A percentile compares a stretch with the other conserved stretches of the same genome.
Evolutionary conservation across 768 basidiomycete genomes (phyloP).

Genomic region (Lactarius trivialis): DNA sequence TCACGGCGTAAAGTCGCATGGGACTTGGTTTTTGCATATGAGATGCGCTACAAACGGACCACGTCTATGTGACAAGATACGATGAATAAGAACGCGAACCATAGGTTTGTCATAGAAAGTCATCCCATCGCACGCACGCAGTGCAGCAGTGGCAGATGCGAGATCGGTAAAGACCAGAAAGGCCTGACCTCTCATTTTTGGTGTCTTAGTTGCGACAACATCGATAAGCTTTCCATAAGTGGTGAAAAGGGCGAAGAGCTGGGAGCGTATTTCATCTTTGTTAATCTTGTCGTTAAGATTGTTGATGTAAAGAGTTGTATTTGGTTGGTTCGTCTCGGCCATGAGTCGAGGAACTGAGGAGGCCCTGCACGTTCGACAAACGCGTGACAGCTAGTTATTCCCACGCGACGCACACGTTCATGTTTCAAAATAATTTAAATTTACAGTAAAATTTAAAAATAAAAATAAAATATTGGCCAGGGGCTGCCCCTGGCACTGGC

Average conservation of each 20-base stretch:
- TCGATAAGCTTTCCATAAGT: conserved; percentile 93
- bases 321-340: conserved; percentile 59
- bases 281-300: conserved; percentile 91
- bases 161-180: conserved; percentile 95
- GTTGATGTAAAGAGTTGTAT: conserved; percentile 84
- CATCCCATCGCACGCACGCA: conserved; percentile 92
- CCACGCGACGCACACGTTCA: conserved; percentile 4
- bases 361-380: conserved; percentile 14
- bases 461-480: neutral
- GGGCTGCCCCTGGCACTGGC: neutral
- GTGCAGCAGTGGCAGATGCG: conserved; percentile 81
- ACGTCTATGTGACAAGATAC: conserved; percentile 17
- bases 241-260: conserved; percentile 84
- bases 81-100: conserved; percentile 43
- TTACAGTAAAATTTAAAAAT: neutral
- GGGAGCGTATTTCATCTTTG: conserved; percentile 79
- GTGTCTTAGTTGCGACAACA: conserved; percentile 80
- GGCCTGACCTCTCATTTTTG: conserved; percentile 88
- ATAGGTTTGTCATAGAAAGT: conserved; percentile 88
- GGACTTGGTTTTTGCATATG: conserved; percentile 86
- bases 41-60: conserved; percentile 58
- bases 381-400: neutral
- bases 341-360: conserved; percentile 24
- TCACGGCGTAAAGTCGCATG: conserved; percentile 74
- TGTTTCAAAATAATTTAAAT: neutral